These are phyloP conservation scores for Leptographium flavum DNA, from an alignment of 2,329 filamentous ascomycete genomes.

Conservation along the genomic window DNA sequence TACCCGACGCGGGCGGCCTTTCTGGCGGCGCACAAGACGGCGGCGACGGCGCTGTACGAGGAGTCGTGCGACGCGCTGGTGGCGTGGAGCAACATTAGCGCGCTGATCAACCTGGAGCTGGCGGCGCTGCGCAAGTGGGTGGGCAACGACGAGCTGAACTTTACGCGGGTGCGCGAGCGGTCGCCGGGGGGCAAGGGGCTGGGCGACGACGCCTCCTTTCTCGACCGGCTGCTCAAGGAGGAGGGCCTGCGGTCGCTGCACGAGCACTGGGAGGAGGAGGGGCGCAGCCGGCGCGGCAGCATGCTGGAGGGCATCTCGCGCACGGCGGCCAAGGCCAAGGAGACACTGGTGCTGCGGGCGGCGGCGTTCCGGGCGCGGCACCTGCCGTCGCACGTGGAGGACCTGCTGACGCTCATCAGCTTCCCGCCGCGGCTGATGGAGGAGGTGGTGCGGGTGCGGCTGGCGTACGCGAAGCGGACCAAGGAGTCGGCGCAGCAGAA, in stretches of 20 bases:
- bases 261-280: slow-evolving; percentile 41
- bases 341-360: slow-evolving; percentile 75
- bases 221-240: slow-evolving; percentile 90
- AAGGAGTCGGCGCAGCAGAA: slow-evolving; percentile 89
- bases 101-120: slow-evolving; percentile 90
- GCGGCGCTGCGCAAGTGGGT: slow-evolving; percentile 91
- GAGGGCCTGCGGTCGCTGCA: slow-evolving; percentile 87
- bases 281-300: slow-evolving; percentile 43
- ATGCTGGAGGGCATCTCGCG: slow-evolving; percentile 73
- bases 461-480: slow-evolving; percentile 88
- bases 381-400: slow-evolving; percentile 90
- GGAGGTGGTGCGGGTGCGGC: slow-evolving; percentile 84
- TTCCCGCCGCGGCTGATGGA: slow-evolving; percentile 93
- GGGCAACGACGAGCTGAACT: slow-evolving; percentile 88
- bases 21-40: slow-evolving; percentile 58
- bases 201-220: slow-evolving; percentile 80
- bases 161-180: slow-evolving; percentile 57
- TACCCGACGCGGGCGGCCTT: slow-evolving; percentile 73
- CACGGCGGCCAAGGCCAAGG: slow-evolving; percentile 88
- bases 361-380: slow-evolving; percentile 76
- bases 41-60: slow-evolving; percentile 61
- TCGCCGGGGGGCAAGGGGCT: slow-evolving; percentile 54
- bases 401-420: slow-evolving; percentile 89
- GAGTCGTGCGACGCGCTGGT: slow-evolving; percentile 81
- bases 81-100: slow-evolving; percentile 93